Percentiles rank a stretch among this genome's conserved stretches.
phyloP scores from a whole-genome alignment of 1,139 yeast species.

The Taphrina flavorubra region DNA sequence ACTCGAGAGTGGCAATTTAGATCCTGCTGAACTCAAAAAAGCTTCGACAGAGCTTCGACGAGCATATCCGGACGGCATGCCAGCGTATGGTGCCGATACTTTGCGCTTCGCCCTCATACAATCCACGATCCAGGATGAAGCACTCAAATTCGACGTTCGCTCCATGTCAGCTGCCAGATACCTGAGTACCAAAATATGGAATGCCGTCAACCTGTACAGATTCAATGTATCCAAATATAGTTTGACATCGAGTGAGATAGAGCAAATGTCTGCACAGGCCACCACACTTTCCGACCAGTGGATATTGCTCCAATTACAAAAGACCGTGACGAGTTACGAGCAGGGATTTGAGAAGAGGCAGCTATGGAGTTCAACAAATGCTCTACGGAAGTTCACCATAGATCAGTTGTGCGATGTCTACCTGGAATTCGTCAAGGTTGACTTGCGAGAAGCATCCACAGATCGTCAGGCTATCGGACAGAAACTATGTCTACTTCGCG shows the following conservation, averaged over 20 bases:
- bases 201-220: conserved; percentile 40
- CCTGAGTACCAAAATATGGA: conserved; percentile 42
- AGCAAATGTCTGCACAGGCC: conserved; percentile 70
- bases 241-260: not conserved
- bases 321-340: conserved; percentile 68
- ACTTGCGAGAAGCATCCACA: conserved; percentile 75
- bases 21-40: conserved; percentile 8
- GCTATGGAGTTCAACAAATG: conserved; percentile 83
- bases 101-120: conserved; percentile 43
- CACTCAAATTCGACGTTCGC: conserved; percentile 38
- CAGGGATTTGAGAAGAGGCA: conserved; percentile 79
- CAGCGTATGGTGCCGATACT: conserved; percentile 41
- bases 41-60: conserved; percentile 10
- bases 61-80: conserved; percentile 39
- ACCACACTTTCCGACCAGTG: conserved; percentile 89
- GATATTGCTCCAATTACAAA: conserved; percentile 85
- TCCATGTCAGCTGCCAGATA: conserved; percentile 37
- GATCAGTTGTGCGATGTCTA: conserved; percentile 95
- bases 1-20: conserved; percentile 25
- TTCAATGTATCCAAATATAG: not conserved
- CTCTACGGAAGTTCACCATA: conserved; percentile 90
- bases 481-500: conserved; percentile 87
- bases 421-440: conserved; percentile 92
- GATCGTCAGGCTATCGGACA: conserved; percentile 67
- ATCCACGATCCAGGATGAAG: conserved; percentile 39